Evolutionary conservation across 495 filamentous ascomycete genomes (phyloP).

Genomic region (Neurospora intermedia): DNA sequence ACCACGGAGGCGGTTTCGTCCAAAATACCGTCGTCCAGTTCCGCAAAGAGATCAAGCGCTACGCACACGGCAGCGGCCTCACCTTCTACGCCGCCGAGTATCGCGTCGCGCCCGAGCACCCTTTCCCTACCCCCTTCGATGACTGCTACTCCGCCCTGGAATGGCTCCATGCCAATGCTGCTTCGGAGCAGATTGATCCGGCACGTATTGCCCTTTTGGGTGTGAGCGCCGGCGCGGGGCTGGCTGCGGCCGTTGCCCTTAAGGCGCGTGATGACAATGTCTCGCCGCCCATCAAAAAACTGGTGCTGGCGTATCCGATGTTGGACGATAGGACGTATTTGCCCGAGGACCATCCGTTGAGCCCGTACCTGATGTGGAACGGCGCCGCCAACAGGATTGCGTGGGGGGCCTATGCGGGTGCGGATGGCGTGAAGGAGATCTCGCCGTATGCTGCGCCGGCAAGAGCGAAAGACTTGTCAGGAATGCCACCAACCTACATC

Average conservation of each 20-base stretch:
- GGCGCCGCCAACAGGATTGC: conserved; percentile 20
- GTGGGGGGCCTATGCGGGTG: conserved; percentile 24
- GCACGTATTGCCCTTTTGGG: conserved; percentile 26
- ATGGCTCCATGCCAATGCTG: conserved; percentile 20
- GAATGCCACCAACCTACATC: conserved; percentile 27
- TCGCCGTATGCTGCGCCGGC: conserved; percentile 30
- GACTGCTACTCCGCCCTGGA: conserved; percentile 25
- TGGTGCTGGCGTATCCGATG: conserved; percentile 31
- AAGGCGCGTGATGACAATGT: conserved; percentile 23
- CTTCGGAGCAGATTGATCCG: conserved; percentile 24
- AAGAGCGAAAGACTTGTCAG: conserved; percentile 19
- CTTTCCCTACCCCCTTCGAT: conserved; percentile 21
- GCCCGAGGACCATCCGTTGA: conserved; percentile 14
- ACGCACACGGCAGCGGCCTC: conserved; percentile 12
- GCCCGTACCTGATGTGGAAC: conserved; percentile 25
- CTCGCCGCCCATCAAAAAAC: conserved; percentile 17
- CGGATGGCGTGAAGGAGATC: conserved; percentile 7
- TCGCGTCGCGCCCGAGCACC: conserved; percentile 32
- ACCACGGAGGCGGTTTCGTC: conserved; percentile 32
- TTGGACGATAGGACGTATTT: conserved; percentile 28
- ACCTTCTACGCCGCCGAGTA: conserved; percentile 29
- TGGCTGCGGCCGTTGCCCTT: conserved; percentile 25
- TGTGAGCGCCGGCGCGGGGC: conserved; percentile 28
- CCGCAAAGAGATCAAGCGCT: conserved; percentile 8
- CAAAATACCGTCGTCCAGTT: conserved; percentile 17